A percentile compares a stretch with the other conserved stretches of the same genome.
These are phyloP conservation scores for Asterophora lycoperdoides DNA, from an alignment of 768 basidiomycete species.

Conservation along the genomic window DNA sequence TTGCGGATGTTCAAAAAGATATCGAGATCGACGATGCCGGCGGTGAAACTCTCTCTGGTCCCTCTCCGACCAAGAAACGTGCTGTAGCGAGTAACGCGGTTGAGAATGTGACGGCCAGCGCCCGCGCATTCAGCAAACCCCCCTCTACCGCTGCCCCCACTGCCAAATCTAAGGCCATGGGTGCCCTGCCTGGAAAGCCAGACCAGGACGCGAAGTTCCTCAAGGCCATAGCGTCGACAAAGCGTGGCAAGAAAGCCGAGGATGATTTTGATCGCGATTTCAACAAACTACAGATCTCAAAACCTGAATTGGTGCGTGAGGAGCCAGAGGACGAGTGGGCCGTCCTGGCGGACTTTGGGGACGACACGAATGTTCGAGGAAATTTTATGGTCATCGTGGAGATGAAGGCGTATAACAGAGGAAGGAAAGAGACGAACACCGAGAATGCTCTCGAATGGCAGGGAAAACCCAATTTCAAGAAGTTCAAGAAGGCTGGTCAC, in stretches of 20 bases:
- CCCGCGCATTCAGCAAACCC: slow-evolving; percentile 21
- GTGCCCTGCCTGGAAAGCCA: slow-evolving; percentile 42
- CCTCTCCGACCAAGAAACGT: slow-evolving; percentile 37
- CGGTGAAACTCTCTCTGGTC: slow-evolving; percentile 9
- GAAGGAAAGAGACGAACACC: slow-evolving; percentile 16
- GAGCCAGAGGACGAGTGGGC: slow-evolving; percentile 54
- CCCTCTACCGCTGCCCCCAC: slow-evolving; percentile 19
- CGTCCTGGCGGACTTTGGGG: slow-evolving; percentile 61
- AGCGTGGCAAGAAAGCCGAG: slow-evolving; percentile 61
- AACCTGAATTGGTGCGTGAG: slow-evolving; percentile 48
- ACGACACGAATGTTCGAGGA: slow-evolving; percentile 56
- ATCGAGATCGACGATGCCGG: slow-evolving; percentile 32
- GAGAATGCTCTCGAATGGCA: slow-evolving; percentile 36
- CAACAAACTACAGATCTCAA: slow-evolving; percentile 68
- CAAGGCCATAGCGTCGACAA: slow-evolving; percentile 69
- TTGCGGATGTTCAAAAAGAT: slow-evolving; percentile 34
- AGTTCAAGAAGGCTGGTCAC: slow-evolving; percentile 63
- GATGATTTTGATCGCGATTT: slow-evolving; percentile 78
- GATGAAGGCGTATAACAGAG: slow-evolving; percentile 47
- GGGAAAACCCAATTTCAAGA: slow-evolving; percentile 67
- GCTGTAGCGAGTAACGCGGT: slow-evolving; percentile 35
- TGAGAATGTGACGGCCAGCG: slow-evolving; percentile 8
- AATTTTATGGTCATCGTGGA: slow-evolving; percentile 81
- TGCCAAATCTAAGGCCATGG: slow-evolving; percentile 16
- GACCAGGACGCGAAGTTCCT: slow-evolving; percentile 70